Evolutionary conservation across 176 grass and related monocot genomes (phyloP), one percentile per base, ranked within the genome.

Genomic region (Carex pumila): DNA sequence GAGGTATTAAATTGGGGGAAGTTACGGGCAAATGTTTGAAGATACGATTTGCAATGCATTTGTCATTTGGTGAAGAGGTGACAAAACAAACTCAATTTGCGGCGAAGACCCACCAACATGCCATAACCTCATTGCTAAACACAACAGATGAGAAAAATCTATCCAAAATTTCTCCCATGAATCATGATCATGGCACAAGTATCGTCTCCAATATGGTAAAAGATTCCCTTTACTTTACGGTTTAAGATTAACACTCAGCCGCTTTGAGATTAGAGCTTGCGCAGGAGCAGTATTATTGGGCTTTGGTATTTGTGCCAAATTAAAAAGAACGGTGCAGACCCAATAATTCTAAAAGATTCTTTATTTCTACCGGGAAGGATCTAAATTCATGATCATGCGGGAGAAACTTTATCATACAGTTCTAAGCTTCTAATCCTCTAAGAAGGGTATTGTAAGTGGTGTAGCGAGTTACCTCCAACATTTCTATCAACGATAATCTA

Each of bases 41-140:
- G 73, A 77, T 17, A 49, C 12, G 22, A 76, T 76, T 76, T 17
- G 37, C 67, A 71, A 43, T 81, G 58, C 18, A 63, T n/a, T 65
- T 36, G 57, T 17, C 37, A 30, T 65, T 11, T 21, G 68, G 18
- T n/a, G 0, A 62, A 62, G 9, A 65, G 59, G 57, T 81, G 79
- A 81, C 79, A 81, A 65, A 64, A 65, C 11, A 19, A 41, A 81
- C 79, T 65, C 41, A 81, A 63, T 45, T 62, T 81, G 56, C 58
- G 59, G 79, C 79, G 59, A 81, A 81, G 79, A 47, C n/a, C 50
- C 32, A 64, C 54, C 78, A 58, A 12, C 17, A 45, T 30, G 14
- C 64, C 73, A 78, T 3, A 15, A 56, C 25, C 73, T 56, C 49
- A 29, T 31, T 6, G 50, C 25, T 31, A 18, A 31, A 77, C 12